Conservation (phyloP, 2,329 filamentous ascomycete genomes). For the Dothideomycetes sp. region DNA sequence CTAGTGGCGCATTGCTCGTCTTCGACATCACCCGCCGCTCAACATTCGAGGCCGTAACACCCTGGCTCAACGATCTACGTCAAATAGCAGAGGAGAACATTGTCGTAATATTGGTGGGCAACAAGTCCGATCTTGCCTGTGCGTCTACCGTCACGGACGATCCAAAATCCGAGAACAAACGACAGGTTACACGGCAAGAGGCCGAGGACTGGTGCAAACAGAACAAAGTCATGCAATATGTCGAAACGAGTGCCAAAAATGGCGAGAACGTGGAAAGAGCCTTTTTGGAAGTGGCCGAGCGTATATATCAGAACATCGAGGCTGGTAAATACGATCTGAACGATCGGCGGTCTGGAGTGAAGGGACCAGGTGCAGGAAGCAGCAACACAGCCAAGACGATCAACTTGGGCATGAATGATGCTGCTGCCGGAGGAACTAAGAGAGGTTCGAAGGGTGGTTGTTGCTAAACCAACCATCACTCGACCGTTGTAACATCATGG, state of each 20-base stretch:
- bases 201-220: conserved; percentile 78
- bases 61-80: conserved; percentile 88
- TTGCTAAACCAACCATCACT: no score
- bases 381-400: conserved; percentile 30
- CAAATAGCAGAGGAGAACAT: conserved; percentile 95
- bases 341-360: conserved; percentile 84
- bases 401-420: conserved; percentile 33
- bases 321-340: conserved; percentile 90
- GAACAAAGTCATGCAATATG: conserved; percentile 84
- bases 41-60: conserved; percentile 79
- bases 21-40: conserved; percentile 83
- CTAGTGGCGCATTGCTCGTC: conserved; percentile 68
- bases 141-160: conserved; percentile 25
- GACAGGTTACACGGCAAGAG: conserved; percentile 72
- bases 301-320: conserved; percentile 95
- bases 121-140: conserved; percentile 74
- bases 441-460: conserved; percentile 17
- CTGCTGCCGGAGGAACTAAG: conserved; percentile 18
- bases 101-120: conserved; percentile 87
- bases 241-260: conserved; percentile 93
- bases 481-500: no score
- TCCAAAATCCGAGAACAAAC: conserved; percentile 43
- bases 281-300: conserved; percentile 84
- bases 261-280: conserved; percentile 89
- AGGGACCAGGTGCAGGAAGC: conserved; percentile 47